phyloP scores from a whole-genome alignment of 164 flowering plant genomes.

The Nymphaea thermarum region DNA sequence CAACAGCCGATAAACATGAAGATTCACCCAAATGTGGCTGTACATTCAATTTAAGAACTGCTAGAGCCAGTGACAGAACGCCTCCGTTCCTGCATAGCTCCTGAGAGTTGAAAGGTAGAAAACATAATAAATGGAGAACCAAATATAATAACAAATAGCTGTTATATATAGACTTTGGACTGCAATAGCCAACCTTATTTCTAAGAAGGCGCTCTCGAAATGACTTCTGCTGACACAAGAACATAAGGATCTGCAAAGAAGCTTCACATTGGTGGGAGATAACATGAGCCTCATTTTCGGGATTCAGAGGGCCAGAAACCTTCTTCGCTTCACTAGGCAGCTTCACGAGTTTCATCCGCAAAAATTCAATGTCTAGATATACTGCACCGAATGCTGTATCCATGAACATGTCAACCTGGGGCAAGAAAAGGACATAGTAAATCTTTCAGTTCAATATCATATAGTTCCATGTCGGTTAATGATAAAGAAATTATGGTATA shows the following conservation, averaged over 20 bases:
- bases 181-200: constrained; percentile 51
- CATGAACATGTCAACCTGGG: constrained; percentile 82
- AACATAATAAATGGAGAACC: background rate
- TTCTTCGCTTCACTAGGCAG: constrained; percentile 15
- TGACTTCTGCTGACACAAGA: constrained; percentile 66
- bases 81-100: constrained; percentile 80
- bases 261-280: constrained; percentile 88
- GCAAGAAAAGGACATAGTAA: background rate
- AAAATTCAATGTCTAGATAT: constrained; percentile 33
- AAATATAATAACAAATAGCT: no score
- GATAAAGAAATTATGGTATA: background rate
- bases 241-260: constrained; percentile 75
- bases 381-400: constrained; percentile 76
- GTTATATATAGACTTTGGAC: background rate
- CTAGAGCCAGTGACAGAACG: constrained; percentile 58
- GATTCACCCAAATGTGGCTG: constrained; percentile 21
- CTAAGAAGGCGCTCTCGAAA: constrained; percentile 76
- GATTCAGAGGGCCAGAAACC: constrained; percentile 16
- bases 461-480: background rate
- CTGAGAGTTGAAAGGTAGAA: constrained; percentile 23
- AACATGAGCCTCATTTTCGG: constrained; percentile 31
- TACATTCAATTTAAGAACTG: constrained; percentile 47
- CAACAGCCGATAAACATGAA: constrained; percentile 37
- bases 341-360: constrained; percentile 39
- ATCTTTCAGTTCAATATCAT: background rate